Evolutionary conservation across 2,329 filamentous ascomycete species (phyloP).

Genomic region (Periconia digitata): DNA sequence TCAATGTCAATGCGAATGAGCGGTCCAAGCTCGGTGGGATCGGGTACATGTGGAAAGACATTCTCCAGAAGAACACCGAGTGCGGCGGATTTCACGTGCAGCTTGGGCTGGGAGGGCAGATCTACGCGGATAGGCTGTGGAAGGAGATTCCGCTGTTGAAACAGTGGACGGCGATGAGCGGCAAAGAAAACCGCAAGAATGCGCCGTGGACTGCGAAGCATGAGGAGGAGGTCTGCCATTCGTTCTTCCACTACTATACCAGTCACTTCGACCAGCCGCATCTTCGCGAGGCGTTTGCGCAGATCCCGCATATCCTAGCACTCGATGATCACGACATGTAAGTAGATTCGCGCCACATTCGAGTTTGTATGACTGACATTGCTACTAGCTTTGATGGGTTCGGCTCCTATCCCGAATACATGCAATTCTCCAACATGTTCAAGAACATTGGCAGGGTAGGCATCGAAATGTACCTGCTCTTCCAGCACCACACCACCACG

Average conservation of each 20-base stretch:
- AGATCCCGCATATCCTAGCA: conserved; percentile 91
- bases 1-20: conserved; percentile 84
- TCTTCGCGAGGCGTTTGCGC: conserved; percentile 90
- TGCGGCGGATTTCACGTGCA: conserved; percentile 96
- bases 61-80: conserved; percentile 94
- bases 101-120: conserved; percentile 88
- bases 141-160: conserved; percentile 91
- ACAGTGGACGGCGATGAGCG: conserved; percentile 92
- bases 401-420: conserved; percentile 95
- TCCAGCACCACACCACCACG: conserved; percentile 95
- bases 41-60: conserved; percentile 98
- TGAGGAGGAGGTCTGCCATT: conserved; percentile 92
- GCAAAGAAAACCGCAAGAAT: conserved; percentile 89
- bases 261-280: conserved; percentile 98
- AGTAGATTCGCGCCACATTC: conserved; percentile 47
- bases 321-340: conserved; percentile 98
- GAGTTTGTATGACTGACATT: background rate
- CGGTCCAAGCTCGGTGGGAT: conserved; percentile 82
- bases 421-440: conserved; percentile 97
- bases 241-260: conserved; percentile 98
- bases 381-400: conserved; percentile 83
- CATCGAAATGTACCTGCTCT: conserved; percentile 96
- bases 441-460: conserved; percentile 96
- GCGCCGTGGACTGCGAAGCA: conserved; percentile 90
- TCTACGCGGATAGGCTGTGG: conserved; percentile 94